Base-by-base conservation (phyloP, 441 rosid genomes). In the Bocquillonia castaneifolia region DNA sequence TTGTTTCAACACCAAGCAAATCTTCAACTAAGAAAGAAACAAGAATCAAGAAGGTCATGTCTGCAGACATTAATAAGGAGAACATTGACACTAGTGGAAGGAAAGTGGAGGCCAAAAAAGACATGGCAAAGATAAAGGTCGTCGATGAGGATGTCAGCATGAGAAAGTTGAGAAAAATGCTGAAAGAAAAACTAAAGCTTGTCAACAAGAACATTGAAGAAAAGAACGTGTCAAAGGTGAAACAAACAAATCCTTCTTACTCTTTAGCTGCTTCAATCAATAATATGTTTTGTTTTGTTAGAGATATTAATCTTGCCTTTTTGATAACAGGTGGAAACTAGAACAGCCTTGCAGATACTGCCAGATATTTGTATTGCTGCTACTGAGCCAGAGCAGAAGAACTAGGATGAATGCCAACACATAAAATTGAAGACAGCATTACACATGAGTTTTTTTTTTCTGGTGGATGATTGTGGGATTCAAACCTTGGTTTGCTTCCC, bases 121-220 rank as follows among this genome's bases (percentile, higher is more conserved):
- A 64, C 10, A 65, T 73, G 18, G 55, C 7, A 42, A 77, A 66
- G 65, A 77, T 63, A 13, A 66, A 47, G 12, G 23, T 3, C n/a
- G 20, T 20, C 40, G 79, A 64, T 13, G 68, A 70, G 58, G 65
- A 68, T 34, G 34, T 58, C 69, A 88, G 93, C 68, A 58, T 81
- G 25, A 81, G 88, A 72, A 18, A 65, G 74, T 64, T 87, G 55
- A 76, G n/a, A 13, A 82, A 79, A 81, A 73, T 63, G 78, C 22
- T 78, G 48, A 73, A 73, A 64, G 72, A n/a, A n/a, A n/a, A 81
- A 50, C 26, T 20, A 51, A 47, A 76, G 42, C 71, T 84, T 13
- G 18, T 62, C 18, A 51, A 57, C 45, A 76, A 64, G 59, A 42
- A 63, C 54, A 32, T 28, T 25, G 68, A 28, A 25, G 68, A 60